Evolutionary conservation across 2,329 filamentous ascomycete species (phyloP).

Genomic region (Zymoseptoria pseudotritici): DNA sequence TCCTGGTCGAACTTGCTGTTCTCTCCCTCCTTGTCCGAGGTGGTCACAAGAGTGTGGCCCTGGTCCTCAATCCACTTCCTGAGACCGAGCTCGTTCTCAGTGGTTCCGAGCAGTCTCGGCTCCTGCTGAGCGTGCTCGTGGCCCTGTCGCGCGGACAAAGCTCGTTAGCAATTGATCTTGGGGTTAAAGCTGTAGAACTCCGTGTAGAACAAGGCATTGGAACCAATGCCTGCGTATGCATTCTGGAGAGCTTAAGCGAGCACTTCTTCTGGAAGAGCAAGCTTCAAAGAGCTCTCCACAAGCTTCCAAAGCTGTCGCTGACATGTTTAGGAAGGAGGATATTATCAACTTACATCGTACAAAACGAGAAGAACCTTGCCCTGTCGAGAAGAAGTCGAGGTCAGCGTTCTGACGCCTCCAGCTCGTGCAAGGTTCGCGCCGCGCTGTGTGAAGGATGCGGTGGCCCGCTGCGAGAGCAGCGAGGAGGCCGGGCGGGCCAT

Average conservation of each 20-base stretch:
- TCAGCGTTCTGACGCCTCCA: constrained; percentile 54
- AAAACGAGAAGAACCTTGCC: constrained; percentile 92
- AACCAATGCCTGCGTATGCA: not conserved
- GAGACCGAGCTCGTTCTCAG: constrained; percentile 95
- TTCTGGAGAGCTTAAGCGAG: not conserved
- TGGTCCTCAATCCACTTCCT: constrained; percentile 96
- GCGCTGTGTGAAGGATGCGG: constrained; percentile 30
- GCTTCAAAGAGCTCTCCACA: not conserved
- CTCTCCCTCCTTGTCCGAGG: constrained; percentile 93
- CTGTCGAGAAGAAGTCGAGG: constrained; percentile 62
- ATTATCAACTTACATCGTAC: constrained; percentile 64
- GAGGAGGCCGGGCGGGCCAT: constrained; percentile 49
- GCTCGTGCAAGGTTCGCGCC: constrained; percentile 36
- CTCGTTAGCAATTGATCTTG: not conserved
- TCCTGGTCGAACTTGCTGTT: constrained; percentile 91
- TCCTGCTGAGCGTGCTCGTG: constrained; percentile 81
- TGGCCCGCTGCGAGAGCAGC: constrained; percentile 38
- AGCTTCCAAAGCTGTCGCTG: not conserved
- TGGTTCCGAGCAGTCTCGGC: constrained; percentile 83
- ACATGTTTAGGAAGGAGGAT: not conserved
- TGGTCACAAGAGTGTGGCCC: constrained; percentile 93
- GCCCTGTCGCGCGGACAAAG: constrained; percentile 42
- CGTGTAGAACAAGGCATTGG: not conserved
- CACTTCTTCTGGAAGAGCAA: not conserved
- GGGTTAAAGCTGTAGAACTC: not conserved